Evolutionary conservation across 2,329 filamentous ascomycete genomes (phyloP).

Genomic region (Shiraia bambusicola): DNA sequence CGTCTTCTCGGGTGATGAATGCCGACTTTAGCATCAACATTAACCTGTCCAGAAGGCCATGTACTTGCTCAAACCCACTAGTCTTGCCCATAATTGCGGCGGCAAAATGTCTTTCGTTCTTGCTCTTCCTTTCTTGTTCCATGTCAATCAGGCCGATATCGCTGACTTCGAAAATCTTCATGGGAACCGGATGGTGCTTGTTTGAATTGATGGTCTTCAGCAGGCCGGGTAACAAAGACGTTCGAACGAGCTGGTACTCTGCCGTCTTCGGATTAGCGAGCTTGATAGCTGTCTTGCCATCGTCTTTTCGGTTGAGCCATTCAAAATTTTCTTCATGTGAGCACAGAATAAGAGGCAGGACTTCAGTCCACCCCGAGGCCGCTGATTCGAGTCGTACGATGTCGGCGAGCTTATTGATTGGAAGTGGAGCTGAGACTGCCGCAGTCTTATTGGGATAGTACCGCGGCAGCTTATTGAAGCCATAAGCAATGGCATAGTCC

Average conservation of each 20-base stretch:
- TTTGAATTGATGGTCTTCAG: conserved; percentile 94
- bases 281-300: conserved; percentile 77
- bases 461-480: conserved; percentile 93
- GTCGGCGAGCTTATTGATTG: conserved; percentile 92
- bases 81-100: conserved; percentile 94
- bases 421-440: conserved; percentile 81
- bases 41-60: conserved; percentile 87
- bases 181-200: conserved; percentile 81
- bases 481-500: conserved; percentile 93
- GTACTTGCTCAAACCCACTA: conserved; percentile 91
- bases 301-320: conserved; percentile 88
- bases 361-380: conserved; percentile 94
- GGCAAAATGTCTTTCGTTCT: conserved; percentile 95
- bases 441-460: conserved; percentile 82
- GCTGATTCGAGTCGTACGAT: conserved; percentile 87
- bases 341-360: conserved; percentile 93
- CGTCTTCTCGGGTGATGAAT: conserved; percentile 75
- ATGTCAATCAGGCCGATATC: conserved; percentile 92
- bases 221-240: conserved; percentile 79
- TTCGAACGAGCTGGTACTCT: conserved; percentile 92
- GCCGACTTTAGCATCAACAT: conserved; percentile 87
- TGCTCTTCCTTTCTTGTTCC: conserved; percentile 73
- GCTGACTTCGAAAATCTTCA: conserved; percentile 88
- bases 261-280: conserved; percentile 90
- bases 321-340: conserved; percentile 98